These are phyloP conservation scores for Tardiomyces depauwii DNA, from an alignment of 1,139 yeast genomes.

Conservation along the genomic window DNA sequence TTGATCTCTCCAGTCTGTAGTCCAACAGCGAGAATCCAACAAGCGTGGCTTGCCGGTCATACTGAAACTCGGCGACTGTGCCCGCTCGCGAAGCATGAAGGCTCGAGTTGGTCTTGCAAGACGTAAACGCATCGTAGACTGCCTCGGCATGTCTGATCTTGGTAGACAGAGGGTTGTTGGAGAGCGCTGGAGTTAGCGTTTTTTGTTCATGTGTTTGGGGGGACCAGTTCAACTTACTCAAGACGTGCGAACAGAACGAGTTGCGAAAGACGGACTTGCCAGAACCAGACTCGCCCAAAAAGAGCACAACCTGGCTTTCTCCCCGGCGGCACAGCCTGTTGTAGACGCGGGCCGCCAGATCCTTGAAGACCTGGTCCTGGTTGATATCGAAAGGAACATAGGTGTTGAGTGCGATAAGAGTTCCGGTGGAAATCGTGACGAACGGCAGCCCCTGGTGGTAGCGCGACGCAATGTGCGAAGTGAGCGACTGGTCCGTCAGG, in stretches of 20 bases:
- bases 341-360: constrained; percentile 28
- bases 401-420: constrained; percentile 30
- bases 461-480: constrained; percentile 33
- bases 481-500: constrained; percentile 29
- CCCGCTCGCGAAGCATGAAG: constrained; percentile 29
- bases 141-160: constrained; percentile 26
- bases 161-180: constrained; percentile 27
- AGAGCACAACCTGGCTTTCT: constrained; percentile 30
- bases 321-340: constrained; percentile 28
- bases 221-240: constrained; percentile 16
- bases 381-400: constrained; percentile 27
- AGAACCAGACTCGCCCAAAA: constrained; percentile 31
- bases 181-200: constrained; percentile 15
- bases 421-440: constrained; percentile 27
- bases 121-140: constrained; percentile 29
- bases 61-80: constrained; percentile 30
- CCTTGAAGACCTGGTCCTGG: constrained; percentile 29
- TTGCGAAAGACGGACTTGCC: constrained; percentile 31
- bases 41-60: constrained; percentile 26
- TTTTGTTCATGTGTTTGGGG: neutral
- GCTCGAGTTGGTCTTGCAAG: constrained; percentile 27
- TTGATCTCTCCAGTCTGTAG: constrained; percentile 30
- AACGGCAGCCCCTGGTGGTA: constrained; percentile 33
- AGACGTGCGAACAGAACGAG: constrained; percentile 21
- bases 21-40: constrained; percentile 30